phyloP scores from a whole-genome alignment of 2,329 filamentous ascomycete species.

The Septoria petroselini region DNA sequence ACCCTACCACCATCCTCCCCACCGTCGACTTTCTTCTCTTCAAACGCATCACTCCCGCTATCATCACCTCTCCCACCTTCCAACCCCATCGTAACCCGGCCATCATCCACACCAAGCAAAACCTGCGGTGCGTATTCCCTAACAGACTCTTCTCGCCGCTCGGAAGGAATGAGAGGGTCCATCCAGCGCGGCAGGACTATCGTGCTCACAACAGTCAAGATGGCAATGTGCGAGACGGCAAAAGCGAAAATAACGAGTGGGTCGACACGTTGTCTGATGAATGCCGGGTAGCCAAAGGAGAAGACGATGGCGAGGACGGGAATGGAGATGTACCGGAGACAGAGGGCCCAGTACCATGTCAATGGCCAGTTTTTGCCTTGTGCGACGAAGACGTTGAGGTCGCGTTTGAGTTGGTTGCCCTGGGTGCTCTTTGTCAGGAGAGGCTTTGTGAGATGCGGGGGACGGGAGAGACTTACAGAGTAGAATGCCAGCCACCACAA shows the following conservation, averaged over 20 bases:
- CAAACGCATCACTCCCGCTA: slow-evolving; percentile 3
- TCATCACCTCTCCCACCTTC: slow-evolving; percentile 4
- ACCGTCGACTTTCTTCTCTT: background rate
- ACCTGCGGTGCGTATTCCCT: slow-evolving; percentile 18
- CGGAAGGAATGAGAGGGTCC: slow-evolving; percentile 50
- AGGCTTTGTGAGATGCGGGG: too few species aligned
- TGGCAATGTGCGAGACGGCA: slow-evolving; percentile 34
- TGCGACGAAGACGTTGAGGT: slow-evolving; percentile 55
- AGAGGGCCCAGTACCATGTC: slow-evolving; percentile 50
- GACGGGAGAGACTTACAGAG: slow-evolving; percentile 56
- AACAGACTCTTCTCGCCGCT: slow-evolving; percentile 47
- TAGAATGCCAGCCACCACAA: slow-evolving; percentile 58
- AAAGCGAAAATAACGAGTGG: slow-evolving; percentile 46
- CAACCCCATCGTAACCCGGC: background rate
- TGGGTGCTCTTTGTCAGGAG: background rate
- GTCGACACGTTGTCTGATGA: slow-evolving; percentile 45
- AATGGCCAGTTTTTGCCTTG: slow-evolving; percentile 57
- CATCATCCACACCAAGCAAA: slow-evolving; percentile 3
- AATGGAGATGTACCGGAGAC: slow-evolving; percentile 52
- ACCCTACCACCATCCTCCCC: background rate
- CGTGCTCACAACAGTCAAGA: slow-evolving; percentile 42
- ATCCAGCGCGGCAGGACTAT: slow-evolving; percentile 56
- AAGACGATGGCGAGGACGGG: slow-evolving; percentile 54
- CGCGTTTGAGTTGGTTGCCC: slow-evolving; percentile 40
- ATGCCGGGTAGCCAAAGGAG: slow-evolving; percentile 51